Percentiles rank a stretch among this genome's conserved stretches.
Conservation (phyloP, 1,139 yeast genomes). For the Zygotorulaspora mrakii region DNA sequence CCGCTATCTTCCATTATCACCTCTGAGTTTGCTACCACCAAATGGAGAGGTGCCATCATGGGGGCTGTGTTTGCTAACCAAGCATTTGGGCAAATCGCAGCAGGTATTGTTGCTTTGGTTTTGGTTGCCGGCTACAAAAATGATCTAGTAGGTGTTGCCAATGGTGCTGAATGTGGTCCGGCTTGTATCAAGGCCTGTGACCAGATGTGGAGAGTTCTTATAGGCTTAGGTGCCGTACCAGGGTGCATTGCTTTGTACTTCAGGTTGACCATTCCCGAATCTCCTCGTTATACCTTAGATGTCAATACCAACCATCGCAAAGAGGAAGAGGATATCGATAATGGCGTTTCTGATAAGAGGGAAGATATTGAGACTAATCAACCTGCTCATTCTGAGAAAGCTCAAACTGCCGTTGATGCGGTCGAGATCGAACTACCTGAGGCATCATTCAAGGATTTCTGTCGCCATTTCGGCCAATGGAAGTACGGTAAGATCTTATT, state of each 20-base stretch:
- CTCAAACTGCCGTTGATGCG: conserved; percentile 41
- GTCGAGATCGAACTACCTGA: conserved; percentile 40
- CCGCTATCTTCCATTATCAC: conserved; percentile 93
- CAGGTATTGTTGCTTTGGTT: conserved; percentile 74
- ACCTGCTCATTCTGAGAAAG: conserved; percentile 44
- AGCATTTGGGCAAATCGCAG: conserved; percentile 88
- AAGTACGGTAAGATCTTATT: conserved; percentile 76
- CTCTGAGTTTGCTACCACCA: conserved; percentile 83
- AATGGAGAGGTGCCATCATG: conserved; percentile 96
- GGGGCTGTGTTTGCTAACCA: conserved; percentile 90
- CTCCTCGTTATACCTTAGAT: conserved; percentile 84
- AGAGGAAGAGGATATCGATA: conserved; percentile 57
- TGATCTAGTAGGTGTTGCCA: conserved; percentile 48
- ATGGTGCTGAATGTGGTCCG: conserved; percentile 56
- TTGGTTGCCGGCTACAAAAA: conserved; percentile 70
- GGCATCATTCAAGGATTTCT: conserved; percentile 56
- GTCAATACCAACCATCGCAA: conserved; percentile 59
- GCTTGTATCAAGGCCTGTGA: conserved; percentile 72
- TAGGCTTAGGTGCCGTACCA: conserved; percentile 88
- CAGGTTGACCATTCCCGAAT: conserved; percentile 90
- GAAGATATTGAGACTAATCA: conserved; percentile 45
- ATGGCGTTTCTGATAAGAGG: conserved; percentile 45
- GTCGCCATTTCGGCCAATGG: conserved; percentile 79
- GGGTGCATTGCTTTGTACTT: conserved; percentile 78
- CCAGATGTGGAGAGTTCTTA: conserved; percentile 88